Conservation (phyloP, 116 monocot genomes). For the Dioscorea cayenensis region DNA sequence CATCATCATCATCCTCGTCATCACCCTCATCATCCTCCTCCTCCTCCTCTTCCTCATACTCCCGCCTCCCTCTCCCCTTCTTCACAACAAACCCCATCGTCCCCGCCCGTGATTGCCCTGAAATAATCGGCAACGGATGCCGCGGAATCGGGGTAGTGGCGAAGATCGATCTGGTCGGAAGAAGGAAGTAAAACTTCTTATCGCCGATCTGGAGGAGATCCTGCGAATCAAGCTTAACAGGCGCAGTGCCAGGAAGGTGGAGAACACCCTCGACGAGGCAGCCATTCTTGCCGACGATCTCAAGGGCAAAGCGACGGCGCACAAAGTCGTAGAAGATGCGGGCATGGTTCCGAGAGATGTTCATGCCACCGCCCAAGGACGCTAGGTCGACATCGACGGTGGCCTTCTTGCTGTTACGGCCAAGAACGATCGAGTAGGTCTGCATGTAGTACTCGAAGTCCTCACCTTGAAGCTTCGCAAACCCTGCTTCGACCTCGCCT, state of each 20-base stretch:
- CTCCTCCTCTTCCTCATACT: constrained; percentile 5
- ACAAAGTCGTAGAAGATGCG: constrained; percentile 55
- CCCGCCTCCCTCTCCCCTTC: background rate
- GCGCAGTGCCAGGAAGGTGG: constrained; percentile 36
- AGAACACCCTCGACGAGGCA: constrained; percentile 52
- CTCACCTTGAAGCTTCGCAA: constrained; percentile 53
- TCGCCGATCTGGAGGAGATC: constrained; percentile 51
- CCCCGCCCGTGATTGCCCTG: background rate
- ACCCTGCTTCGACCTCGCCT: constrained; percentile 37
- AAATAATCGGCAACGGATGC: background rate
- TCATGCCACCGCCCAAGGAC: constrained; percentile 49
- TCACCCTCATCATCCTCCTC: constrained; percentile 23
- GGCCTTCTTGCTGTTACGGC: constrained; percentile 50
- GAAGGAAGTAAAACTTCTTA: constrained; percentile 46
- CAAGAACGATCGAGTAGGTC: constrained; percentile 49
- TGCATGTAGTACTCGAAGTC: constrained; percentile 67
- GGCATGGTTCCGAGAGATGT: constrained; percentile 45
- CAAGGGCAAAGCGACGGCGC: constrained; percentile 42
- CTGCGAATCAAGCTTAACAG: constrained; percentile 48
- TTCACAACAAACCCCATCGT: constrained; percentile 1
- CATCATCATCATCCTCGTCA: constrained; percentile 19
- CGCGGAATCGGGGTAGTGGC: background rate
- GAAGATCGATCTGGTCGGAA: constrained; percentile 36
- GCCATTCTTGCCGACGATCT: constrained; percentile 46
- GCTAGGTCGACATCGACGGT: constrained; percentile 49